A percentile compares a stretch with the other conserved stretches of the same genome.
Evolutionary conservation across 2,329 filamentous ascomycete genomes (phyloP).

Genomic region (Coniochaeta hoffmannii): DNA sequence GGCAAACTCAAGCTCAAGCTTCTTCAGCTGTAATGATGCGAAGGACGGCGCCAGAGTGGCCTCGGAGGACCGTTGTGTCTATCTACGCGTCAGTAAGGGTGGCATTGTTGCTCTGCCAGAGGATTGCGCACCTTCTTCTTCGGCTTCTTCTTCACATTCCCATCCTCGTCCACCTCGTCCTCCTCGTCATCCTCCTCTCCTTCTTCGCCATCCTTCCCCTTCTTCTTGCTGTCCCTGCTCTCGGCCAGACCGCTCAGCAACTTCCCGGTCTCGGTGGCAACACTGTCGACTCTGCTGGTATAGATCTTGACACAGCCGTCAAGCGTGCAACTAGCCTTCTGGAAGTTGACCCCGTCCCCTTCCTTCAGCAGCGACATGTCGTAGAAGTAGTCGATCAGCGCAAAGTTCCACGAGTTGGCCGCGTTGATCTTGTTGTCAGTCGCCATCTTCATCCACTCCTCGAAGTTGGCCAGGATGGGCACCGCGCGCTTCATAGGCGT

Average conservation of each 20-base stretch:
- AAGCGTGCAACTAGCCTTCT: slow-evolving; percentile 94
- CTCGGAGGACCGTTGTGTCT: slow-evolving; percentile 68
- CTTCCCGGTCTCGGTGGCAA: slow-evolving; percentile 94
- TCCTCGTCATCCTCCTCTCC: slow-evolving; percentile 62
- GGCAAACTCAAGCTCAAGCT: slow-evolving; percentile 93
- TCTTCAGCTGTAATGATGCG: slow-evolving; percentile 83
- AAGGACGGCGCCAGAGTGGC: slow-evolving; percentile 90
- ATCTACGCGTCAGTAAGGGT: neutral
- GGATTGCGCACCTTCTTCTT: slow-evolving; percentile 60
- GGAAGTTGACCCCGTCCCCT: slow-evolving; percentile 95
- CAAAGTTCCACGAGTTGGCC: slow-evolving; percentile 98
- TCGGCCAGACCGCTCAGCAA: slow-evolving; percentile 89
- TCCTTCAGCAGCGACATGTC: slow-evolving; percentile 97
- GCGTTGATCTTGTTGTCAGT: slow-evolving; percentile 99
- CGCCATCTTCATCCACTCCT: slow-evolving; percentile 99
- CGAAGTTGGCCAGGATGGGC: slow-evolving; percentile 93
- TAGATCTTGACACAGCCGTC: slow-evolving; percentile 99
- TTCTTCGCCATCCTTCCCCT: slow-evolving; percentile 53
- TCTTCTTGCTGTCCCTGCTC: slow-evolving; percentile 70
- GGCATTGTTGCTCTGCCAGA: slow-evolving; percentile 14
- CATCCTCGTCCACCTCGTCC: slow-evolving; percentile 52
- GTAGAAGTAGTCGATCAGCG: slow-evolving; percentile 99
- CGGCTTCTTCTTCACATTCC: slow-evolving; percentile 48
- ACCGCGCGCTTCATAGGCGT: slow-evolving; percentile 89
- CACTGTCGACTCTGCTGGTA: slow-evolving; percentile 94